A percentile compares a stretch with the other conserved stretches of the same genome.
These are phyloP conservation scores for Diaporthe ilicicola DNA, from an alignment of 2,329 filamentous ascomycete genomes.

Conservation along the genomic window DNA sequence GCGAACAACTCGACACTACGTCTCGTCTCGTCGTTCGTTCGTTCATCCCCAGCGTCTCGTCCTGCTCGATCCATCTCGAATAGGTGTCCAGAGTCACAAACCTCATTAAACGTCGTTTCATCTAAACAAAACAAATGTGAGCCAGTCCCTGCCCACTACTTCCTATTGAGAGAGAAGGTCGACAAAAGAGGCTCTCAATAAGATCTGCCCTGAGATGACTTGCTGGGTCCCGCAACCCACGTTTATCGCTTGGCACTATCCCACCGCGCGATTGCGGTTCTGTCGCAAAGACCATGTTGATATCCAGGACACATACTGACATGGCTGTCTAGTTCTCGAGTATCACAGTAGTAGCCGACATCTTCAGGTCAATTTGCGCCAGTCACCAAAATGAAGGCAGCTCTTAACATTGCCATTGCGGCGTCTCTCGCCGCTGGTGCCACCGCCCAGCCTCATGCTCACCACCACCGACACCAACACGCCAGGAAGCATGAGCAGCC, in stretches of 20 bases:
- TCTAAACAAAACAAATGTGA: constrained; percentile 19
- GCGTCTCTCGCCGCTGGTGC: constrained; percentile 61
- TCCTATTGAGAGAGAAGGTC: background rate
- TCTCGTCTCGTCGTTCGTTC: constrained; percentile 31
- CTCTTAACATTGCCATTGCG: constrained; percentile 59
- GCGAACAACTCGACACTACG: constrained; percentile 31
- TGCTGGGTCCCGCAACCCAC: background rate
- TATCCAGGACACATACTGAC: constrained; percentile 32
- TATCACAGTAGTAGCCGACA: constrained; percentile 27
- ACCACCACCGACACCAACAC: constrained; percentile 67
- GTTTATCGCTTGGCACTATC: background rate
- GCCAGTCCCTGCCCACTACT: constrained; percentile 1
- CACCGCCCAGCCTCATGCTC: constrained; percentile 64
- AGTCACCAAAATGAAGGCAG: constrained; percentile 55
- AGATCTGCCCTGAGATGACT: background rate
- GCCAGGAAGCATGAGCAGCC: constrained; percentile 60
- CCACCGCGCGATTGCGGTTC: constrained; percentile 4
- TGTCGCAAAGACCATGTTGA: constrained; percentile 30
- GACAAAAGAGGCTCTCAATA: background rate
- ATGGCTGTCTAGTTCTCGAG: constrained; percentile 33
- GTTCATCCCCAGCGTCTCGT: constrained; percentile 21
- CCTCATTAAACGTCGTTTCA: constrained; percentile 23
- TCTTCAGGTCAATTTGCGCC: constrained; percentile 1
- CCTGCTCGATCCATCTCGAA: constrained; percentile 19
- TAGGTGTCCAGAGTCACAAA: constrained; percentile 5